phyloP scores from a whole-genome alignment of 177 flowering plant genomes.

The Vitis hybrid region DNA sequence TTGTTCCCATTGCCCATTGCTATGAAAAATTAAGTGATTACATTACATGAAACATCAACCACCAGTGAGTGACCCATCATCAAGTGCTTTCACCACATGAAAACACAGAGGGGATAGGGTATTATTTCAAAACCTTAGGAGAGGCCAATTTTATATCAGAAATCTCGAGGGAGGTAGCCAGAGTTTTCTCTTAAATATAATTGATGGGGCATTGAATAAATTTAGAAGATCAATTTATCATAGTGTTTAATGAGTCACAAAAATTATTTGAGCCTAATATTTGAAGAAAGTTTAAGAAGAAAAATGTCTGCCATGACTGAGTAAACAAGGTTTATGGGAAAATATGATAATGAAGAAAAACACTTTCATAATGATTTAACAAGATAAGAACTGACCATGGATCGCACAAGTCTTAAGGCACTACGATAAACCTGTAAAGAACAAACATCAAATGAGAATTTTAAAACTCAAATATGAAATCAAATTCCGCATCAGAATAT shows the following conservation, averaged over 20 bases:
- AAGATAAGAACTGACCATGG: conserved; percentile 69
- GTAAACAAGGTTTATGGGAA: background rate
- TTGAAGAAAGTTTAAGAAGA: background rate
- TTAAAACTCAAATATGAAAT: background rate
- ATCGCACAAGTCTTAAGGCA: conserved; percentile 93
- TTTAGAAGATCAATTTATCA: background rate
- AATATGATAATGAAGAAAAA: background rate
- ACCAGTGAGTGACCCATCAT: background rate
- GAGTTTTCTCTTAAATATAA: background rate
- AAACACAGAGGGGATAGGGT: background rate
- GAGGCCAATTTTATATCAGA: too few species aligned
- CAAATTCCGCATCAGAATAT: background rate
- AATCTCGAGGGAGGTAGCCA: background rate
- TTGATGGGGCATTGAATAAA: background rate
- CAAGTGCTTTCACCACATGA: background rate
- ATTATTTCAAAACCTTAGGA: too few species aligned
- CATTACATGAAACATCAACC: too few species aligned
- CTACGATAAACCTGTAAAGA: conserved; percentile 84
- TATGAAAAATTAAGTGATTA: too few species aligned
- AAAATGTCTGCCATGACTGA: background rate
- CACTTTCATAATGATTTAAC: background rate
- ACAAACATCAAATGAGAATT: conserved; percentile 6
- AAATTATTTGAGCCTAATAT: too few species aligned
- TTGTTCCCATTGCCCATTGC: too few species aligned
- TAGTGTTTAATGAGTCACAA: background rate